Evolutionary conservation across 306 rosid genomes (phyloP).

Genomic region (Oemleria cerasiformis): DNA sequence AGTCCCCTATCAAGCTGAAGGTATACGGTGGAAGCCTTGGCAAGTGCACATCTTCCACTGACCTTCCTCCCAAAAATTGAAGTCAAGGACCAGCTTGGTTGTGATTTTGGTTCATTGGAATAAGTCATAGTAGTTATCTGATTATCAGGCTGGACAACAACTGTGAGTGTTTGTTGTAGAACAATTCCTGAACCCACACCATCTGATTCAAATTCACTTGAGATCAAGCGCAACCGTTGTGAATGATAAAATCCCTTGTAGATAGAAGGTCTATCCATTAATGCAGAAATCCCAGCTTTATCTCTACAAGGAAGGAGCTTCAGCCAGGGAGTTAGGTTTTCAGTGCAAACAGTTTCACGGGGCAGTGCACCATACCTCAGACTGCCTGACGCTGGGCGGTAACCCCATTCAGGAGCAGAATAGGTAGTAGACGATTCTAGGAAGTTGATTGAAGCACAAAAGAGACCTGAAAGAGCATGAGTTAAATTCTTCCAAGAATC

Average conservation of each 20-base stretch:
- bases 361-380: conserved; percentile 89
- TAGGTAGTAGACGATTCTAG: conserved; percentile 80
- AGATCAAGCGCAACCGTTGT: conserved; percentile 61
- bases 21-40: conserved; percentile 73
- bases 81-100: conserved; percentile 87
- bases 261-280: conserved; percentile 91
- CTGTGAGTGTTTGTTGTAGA: conserved; percentile 85
- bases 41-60: conserved; percentile 70
- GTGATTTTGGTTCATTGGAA: conserved; percentile 43
- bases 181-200: conserved; percentile 50
- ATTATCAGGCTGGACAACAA: conserved; percentile 64
- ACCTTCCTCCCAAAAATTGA: conserved; percentile 80
- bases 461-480: conserved; percentile 84
- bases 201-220: conserved; percentile 32
- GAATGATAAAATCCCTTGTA: conserved; percentile 94
- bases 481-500: conserved; percentile 91
- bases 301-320: conserved; percentile 96
- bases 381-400: conserved; percentile 54
- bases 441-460: conserved; percentile 95
- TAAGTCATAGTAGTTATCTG: conserved; percentile 30
- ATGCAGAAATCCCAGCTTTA: conserved; percentile 77
- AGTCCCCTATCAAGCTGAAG: conserved; percentile 67
- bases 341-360: conserved; percentile 97
- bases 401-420: conserved; percentile 74
- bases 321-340: conserved; percentile 95